Evolutionary conservation across 352 stramenopile genomes (phyloP), one percentile per base, ranked within the genome.

Genomic region (Phytopythium oedochilum): DNA sequence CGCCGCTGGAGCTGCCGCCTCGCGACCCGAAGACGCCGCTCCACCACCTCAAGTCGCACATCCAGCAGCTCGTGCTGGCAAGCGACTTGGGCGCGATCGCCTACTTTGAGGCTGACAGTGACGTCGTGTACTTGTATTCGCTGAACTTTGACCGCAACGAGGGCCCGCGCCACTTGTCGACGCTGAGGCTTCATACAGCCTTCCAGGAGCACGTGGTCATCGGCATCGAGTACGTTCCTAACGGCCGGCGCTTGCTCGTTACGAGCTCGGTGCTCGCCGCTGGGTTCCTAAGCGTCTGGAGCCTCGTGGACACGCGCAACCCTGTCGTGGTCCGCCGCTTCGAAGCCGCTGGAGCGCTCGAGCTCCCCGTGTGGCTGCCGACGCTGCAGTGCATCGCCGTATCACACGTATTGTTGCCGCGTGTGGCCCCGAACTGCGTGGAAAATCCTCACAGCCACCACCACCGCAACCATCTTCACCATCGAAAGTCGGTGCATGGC

Each of bases 151-250:
- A 88, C 34, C 64, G 62, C 7, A 84, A 85, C 53, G 78, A 87
- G 6, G 75, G 70, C 2, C 77, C 77, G 8, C 70, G 68, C n/a
- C 73, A 89, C 34, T 46, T 85, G 20, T 82, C 78, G 35, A 84
- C 75, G 0, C 81, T 92, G 54, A 70, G 81, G 12, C 53, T 89
- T 5, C 81, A 92, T 63, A 92, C 81, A 0, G 77, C 78, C 14
- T 92, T 89, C 66, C 75, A 89, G 42, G 81, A 86, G 39, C 81
- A 92, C 56, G 63, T 63, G 1, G 48, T 89, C 22, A 58, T 92
- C 10, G 66, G 69, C 31, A 79, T 89, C 15, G 71, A 74, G 52
- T 86, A 88, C 48, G 52, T 92, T 5, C 60, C 81, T 0, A 60
- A 52, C 17, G 20, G 34, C 2, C 61, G 61, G 25, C 63, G 70